Percentiles rank a stretch among this genome's conserved stretches.
These are phyloP conservation scores for Pseudopithomyces chartarum DNA, from an alignment of 2,329 filamentous ascomycete genomes.

Conservation along the genomic window DNA sequence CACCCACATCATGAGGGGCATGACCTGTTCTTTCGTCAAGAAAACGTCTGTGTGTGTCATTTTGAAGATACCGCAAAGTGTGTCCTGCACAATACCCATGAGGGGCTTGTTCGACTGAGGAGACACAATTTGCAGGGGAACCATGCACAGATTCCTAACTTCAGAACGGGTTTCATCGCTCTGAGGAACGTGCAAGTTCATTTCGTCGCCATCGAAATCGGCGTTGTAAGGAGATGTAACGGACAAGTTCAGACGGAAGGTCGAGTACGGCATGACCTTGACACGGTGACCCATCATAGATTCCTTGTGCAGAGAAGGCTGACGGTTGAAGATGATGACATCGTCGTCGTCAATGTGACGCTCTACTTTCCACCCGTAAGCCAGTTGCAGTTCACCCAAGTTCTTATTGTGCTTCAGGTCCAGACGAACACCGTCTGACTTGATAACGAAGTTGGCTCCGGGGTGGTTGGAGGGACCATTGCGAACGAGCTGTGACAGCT, in stretches of 20 bases:
- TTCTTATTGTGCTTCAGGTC: constrained; percentile 93
- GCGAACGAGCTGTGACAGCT: constrained; percentile 84
- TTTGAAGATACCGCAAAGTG: constrained; percentile 95
- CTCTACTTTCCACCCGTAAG: constrained; percentile 99
- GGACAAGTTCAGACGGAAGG: constrained; percentile 94
- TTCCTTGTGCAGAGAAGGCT: constrained; percentile 98
- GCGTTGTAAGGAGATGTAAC: constrained; percentile 99
- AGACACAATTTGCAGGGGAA: constrained; percentile 98
- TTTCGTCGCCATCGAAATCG: constrained; percentile 99
- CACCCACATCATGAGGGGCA: constrained; percentile 98
- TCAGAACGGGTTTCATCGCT: constrained; percentile 96
- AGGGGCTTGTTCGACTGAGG: constrained; percentile 94
- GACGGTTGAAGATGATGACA: constrained; percentile 99
- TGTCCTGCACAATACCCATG: constrained; percentile 99
- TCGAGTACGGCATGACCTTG: constrained; percentile 98
- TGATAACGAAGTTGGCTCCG: constrained; percentile 94
- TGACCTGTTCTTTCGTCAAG: constrained; percentile 85
- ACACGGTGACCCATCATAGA: constrained; percentile 99
- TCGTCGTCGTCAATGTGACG: constrained; percentile 95
- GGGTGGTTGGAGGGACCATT: constrained; percentile 96
- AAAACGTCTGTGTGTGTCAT: constrained; percentile 86
- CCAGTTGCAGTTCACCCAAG: constrained; percentile 80
- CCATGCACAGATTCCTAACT: constrained; percentile 91
- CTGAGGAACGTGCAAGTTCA: constrained; percentile 99
- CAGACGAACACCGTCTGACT: constrained; percentile 90